A percentile compares a stretch with the other conserved stretches of the same genome.
phyloP scores from a whole-genome alignment of 2,329 filamentous ascomycete genomes.

The Ophiostoma triangulosporum region DNA sequence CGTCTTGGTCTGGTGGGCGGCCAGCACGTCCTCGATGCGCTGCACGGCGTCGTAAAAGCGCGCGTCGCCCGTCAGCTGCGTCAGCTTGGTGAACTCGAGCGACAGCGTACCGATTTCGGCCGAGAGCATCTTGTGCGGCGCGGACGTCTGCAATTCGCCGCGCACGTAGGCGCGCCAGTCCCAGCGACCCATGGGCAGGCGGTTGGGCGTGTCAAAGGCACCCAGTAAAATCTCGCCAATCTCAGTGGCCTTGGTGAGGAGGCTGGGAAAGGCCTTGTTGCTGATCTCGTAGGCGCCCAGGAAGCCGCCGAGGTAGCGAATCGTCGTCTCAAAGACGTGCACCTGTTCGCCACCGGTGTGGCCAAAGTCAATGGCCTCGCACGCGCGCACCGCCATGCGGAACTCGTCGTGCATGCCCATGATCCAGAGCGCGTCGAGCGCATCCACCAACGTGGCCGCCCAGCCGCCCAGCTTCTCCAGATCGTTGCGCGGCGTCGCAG shows the following conservation, averaged over 20 bases:
- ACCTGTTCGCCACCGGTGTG: conserved; percentile 35
- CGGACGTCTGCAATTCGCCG: conserved; percentile 28
- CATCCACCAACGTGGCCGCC: conserved; percentile 54
- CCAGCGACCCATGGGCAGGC: conserved; percentile 49
- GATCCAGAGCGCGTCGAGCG: conserved; percentile 60
- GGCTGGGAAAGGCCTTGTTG: conserved; percentile 32
- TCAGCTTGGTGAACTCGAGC: conserved; percentile 51
- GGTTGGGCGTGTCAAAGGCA: conserved; percentile 54
- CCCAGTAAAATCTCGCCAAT: conserved; percentile 51
- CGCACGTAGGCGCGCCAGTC: conserved; percentile 36
- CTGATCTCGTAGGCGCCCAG: conserved; percentile 58
- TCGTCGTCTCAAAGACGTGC: conserved; percentile 59
- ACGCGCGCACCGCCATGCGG: conserved; percentile 44
- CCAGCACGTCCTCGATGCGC: conserved; percentile 42
- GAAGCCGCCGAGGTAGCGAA: conserved; percentile 57
- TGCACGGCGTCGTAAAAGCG: conserved; percentile 49
- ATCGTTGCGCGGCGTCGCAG: conserved; percentile 36
- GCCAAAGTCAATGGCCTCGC: conserved; percentile 47
- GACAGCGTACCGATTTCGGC: conserved; percentile 44
- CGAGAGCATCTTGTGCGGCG: conserved; percentile 26
- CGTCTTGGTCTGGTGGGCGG: conserved; percentile 38
- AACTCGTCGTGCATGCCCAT: conserved; percentile 56
- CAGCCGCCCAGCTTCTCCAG: conserved; percentile 42
- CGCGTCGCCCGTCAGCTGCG: conserved; percentile 46
- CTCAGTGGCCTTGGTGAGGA: conserved; percentile 49